These are phyloP conservation scores for Arbutus unedo DNA, from an alignment of 148 eudicot genomes.

Conservation along the genomic window DNA sequence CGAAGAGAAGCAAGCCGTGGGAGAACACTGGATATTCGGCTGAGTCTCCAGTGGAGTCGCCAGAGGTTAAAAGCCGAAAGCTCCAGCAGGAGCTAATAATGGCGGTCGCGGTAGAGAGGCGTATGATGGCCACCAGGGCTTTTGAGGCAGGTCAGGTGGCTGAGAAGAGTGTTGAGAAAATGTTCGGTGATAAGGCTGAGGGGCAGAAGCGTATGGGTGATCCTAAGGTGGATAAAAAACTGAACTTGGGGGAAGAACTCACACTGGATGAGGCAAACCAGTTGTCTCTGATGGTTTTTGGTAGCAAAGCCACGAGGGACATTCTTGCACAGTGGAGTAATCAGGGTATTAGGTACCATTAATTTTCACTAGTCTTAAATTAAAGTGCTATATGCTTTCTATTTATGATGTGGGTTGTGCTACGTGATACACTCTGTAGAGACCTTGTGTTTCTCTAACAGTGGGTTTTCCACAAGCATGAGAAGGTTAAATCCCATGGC, in stretches of 20 bases:
- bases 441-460: neutral
- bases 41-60: slow-evolving; percentile 44
- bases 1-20: slow-evolving; percentile 78
- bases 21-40: slow-evolving; percentile 26
- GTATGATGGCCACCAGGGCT: slow-evolving; percentile 44
- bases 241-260: slow-evolving; percentile 39
- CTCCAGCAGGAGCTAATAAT: slow-evolving; percentile 69
- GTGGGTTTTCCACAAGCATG: neutral
- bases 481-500: too few relatives aligned
- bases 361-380: neutral
- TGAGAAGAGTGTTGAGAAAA: slow-evolving; percentile 23
- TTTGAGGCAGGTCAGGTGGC: slow-evolving; percentile 11
- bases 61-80: slow-evolving; percentile 46
- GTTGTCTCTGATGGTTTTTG: slow-evolving; percentile 74
- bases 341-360: slow-evolving; percentile 84
- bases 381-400: neutral
- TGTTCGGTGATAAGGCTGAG: neutral
- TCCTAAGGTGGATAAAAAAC: neutral
- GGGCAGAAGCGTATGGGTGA: slow-evolving; percentile 7
- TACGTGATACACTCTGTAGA: neutral
- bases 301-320: slow-evolving; percentile 50
- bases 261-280: slow-evolving; percentile 49
- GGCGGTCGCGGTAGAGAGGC: slow-evolving; percentile 89
- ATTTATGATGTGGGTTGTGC: neutral
- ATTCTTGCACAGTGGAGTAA: slow-evolving; percentile 91